Evolutionary conservation across 306 rosid genomes (phyloP).

Genomic region (Styphnolobium japonicum): DNA sequence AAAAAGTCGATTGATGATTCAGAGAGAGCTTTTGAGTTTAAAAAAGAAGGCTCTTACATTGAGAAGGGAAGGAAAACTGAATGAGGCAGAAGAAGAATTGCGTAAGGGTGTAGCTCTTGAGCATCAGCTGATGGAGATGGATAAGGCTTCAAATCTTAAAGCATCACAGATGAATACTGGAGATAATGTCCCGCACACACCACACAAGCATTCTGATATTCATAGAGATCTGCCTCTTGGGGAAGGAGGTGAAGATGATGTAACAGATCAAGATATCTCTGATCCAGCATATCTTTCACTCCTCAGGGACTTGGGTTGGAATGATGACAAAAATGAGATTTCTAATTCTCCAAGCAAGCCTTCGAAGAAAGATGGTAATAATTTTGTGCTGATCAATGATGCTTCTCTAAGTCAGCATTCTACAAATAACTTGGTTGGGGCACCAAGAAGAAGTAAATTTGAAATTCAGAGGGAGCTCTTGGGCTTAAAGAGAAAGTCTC

Average conservation of each 20-base stretch:
- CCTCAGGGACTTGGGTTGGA: conserved; percentile 88
- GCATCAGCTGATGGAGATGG: conserved; percentile 73
- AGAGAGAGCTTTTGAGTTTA: conserved; percentile 79
- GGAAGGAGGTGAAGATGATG: conserved; percentile 58
- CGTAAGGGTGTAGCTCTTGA: conserved; percentile 74
- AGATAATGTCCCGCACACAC: conserved; percentile 31
- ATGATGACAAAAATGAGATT: conserved; percentile 54
- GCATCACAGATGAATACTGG: conserved; percentile 15
- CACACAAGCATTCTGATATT: conserved; percentile 32
- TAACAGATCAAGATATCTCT: conserved; percentile 83
- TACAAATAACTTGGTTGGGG: conserved; percentile 25
- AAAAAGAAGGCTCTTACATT: conserved; percentile 83
- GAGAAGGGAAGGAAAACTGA: conserved; percentile 85
- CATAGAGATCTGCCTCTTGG: conserved; percentile 35
- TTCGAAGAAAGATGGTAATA: conserved; percentile 35
- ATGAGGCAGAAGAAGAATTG: conserved; percentile 84
- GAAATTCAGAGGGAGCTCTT: conserved; percentile 92
- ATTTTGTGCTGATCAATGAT: conserved; percentile 31
- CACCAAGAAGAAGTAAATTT: conserved; percentile 59
- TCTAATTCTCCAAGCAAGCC: conserved; percentile 32
- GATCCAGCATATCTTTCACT: conserved; percentile 86
- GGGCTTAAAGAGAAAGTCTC: conserved; percentile 85
- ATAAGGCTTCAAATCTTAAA: conserved; percentile 40
- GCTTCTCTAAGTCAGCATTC: conserved; percentile 38
- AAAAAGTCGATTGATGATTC: conserved; percentile 68